Conservation (phyloP, 2,329 filamentous ascomycete species). For the Ceratocystis ficicola region DNA sequence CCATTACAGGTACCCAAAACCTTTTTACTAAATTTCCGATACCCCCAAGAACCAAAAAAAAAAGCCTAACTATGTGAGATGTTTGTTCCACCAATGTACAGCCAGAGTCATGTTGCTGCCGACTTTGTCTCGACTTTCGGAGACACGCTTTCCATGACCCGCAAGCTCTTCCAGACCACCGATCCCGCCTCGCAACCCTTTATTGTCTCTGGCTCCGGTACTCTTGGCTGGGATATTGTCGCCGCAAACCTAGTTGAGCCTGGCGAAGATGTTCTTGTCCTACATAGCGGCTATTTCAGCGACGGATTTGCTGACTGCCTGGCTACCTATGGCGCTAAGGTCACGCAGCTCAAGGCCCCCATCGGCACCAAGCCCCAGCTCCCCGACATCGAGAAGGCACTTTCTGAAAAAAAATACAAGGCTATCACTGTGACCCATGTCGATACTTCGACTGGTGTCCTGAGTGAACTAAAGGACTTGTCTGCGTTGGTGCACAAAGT, state of each 20-base stretch:
- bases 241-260: slow-evolving; percentile 85
- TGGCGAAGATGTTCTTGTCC: slow-evolving; percentile 79
- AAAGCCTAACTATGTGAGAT: neutral
- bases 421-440: slow-evolving; percentile 90
- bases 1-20: slow-evolving; percentile 59
- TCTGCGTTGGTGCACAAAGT: slow-evolving; percentile 73
- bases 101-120: slow-evolving; percentile 85
- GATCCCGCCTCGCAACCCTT: slow-evolving; percentile 77
- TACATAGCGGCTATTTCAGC: slow-evolving; percentile 95
- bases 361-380: slow-evolving; percentile 81
- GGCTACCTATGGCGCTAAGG: slow-evolving; percentile 76
- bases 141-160: slow-evolving; percentile 74
- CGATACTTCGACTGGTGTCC: slow-evolving; percentile 90
- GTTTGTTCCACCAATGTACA: slow-evolving; percentile 30
- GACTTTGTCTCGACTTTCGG: slow-evolving; percentile 85
- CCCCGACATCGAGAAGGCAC: slow-evolving; percentile 73
- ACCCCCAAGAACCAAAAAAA: slow-evolving; percentile 17
- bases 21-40: neutral
- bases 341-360: slow-evolving; percentile 78
- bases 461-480: slow-evolving; percentile 78
- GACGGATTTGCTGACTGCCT: slow-evolving; percentile 91
- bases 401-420: slow-evolving; percentile 89
- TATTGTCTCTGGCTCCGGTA: slow-evolving; percentile 86
- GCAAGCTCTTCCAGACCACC: slow-evolving; percentile 87
- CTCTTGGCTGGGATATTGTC: slow-evolving; percentile 91